A percentile compares a stretch with the other conserved stretches of the same genome.
Conservation (phyloP, 2,329 filamentous ascomycete species). For the Cladophialophora psammophila region DNA sequence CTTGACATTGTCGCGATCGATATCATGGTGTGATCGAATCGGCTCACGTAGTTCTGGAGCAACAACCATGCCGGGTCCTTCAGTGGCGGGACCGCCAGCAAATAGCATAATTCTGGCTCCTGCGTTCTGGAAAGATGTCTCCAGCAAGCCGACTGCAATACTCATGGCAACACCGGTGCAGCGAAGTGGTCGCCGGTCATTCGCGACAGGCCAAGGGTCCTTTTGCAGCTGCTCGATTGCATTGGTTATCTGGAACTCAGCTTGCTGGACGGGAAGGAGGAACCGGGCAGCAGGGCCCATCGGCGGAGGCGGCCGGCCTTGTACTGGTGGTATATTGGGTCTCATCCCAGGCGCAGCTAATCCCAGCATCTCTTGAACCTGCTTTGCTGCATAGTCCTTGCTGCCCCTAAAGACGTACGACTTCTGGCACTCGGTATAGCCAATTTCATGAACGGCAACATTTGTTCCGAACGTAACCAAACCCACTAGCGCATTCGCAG, state of each 20-base stretch:
- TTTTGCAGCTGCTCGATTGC: slow-evolving; percentile 93
- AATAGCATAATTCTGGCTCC: slow-evolving; percentile 98
- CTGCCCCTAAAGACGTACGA: slow-evolving; percentile 97
- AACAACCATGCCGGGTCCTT: slow-evolving; percentile 96
- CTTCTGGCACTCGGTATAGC: slow-evolving; percentile 97
- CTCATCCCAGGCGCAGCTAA: slow-evolving; percentile 75
- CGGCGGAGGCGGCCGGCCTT: slow-evolving; percentile 75
- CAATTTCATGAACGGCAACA: slow-evolving; percentile 93
- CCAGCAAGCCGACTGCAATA: slow-evolving; percentile 88
- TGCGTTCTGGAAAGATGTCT: slow-evolving; percentile 94
- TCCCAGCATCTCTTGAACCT: slow-evolving; percentile 99
- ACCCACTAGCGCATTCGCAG: slow-evolving; percentile 69
- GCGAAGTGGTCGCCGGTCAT: slow-evolving; percentile 85
- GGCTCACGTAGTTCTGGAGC: slow-evolving; percentile 94
- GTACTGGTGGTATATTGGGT: slow-evolving; percentile 73
- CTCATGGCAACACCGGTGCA: slow-evolving; percentile 97
- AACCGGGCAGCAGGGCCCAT: slow-evolving; percentile 87
- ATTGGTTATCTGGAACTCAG: slow-evolving; percentile 96
- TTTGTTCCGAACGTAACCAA: slow-evolving; percentile 82
- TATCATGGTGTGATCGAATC: slow-evolving; percentile 97
- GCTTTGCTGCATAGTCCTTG: slow-evolving; percentile 97
- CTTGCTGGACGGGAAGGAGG: slow-evolving; percentile 90
- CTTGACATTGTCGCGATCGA: slow-evolving; percentile 98
- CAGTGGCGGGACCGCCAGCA: slow-evolving; percentile 90
- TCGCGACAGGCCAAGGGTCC: slow-evolving; percentile 96